Evolutionary conservation across 2,329 filamentous ascomycete species (phyloP).

Genomic region (Thermoascus crustaceus): DNA sequence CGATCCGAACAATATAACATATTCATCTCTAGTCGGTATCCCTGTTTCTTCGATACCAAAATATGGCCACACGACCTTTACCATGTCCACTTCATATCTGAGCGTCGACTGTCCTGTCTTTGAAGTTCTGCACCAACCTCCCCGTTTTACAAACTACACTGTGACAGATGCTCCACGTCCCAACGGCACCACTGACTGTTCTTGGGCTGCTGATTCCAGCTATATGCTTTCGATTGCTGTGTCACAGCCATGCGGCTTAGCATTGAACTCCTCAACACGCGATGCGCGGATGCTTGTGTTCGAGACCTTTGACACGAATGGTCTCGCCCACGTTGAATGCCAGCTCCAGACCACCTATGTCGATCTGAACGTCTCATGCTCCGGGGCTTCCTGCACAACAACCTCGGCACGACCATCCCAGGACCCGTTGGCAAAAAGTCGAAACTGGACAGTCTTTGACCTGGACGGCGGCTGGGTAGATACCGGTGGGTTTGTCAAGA

Average conservation of each 20-base stretch:
- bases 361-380: slow-evolving; percentile 1
- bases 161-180: too few relatives aligned
- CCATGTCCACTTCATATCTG: neutral
- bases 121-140: too few relatives aligned
- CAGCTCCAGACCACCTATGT: neutral
- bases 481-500: neutral
- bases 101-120: neutral
- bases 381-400: neutral
- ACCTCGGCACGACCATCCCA: neutral
- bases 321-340: neutral
- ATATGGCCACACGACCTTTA: neutral
- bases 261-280: neutral
- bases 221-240: neutral
- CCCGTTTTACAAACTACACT: too few relatives aligned
- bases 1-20: neutral
- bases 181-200: neutral
- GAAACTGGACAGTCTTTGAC: slow-evolving; percentile 3
- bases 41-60: neutral
- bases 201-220: too few relatives aligned
- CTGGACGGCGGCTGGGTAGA: neutral
- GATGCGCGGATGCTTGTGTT: neutral
- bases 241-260: neutral
- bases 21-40: neutral
- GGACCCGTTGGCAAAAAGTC: neutral
- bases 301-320: neutral